Conservation (phyloP, 495 filamentous ascomycete genomes). For the Friedmanniomyces simplex region DNA sequence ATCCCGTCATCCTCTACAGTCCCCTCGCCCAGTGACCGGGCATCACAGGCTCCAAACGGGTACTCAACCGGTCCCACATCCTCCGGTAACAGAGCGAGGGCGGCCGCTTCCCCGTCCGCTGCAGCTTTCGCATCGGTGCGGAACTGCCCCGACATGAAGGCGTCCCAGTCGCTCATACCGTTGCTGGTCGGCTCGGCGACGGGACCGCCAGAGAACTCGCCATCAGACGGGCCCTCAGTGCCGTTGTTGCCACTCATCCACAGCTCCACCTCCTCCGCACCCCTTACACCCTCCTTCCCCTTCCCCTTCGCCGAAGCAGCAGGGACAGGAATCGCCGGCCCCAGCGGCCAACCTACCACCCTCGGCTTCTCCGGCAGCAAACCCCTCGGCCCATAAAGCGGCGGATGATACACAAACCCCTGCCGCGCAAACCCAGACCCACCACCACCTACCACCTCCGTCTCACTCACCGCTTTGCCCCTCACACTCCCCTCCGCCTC, state of each 20-base stretch:
- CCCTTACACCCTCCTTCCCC: neutral
- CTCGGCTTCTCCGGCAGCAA: constrained; percentile 7
- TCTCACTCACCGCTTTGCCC: constrained; percentile 4
- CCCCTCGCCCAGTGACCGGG: no score
- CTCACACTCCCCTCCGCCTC: neutral
- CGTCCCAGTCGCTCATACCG: neutral
- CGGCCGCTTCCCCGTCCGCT: neutral
- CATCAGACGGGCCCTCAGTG: neutral
- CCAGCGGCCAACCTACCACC: neutral
- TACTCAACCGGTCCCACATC: neutral
- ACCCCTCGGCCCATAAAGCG: constrained; percentile 10
- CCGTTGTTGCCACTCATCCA: constrained; percentile 12
- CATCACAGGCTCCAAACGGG: neutral
- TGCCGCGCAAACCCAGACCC: neutral
- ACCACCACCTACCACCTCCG: neutral
- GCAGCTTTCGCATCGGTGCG: neutral
- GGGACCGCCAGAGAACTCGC: neutral
- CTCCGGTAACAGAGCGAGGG: neutral
- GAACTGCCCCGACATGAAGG: neutral
- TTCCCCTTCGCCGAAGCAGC: neutral
- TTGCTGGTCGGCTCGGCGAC: neutral
- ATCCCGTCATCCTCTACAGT: neutral
- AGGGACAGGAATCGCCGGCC: neutral
- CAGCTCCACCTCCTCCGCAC: neutral
- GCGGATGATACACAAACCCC: constrained; percentile 17